A percentile compares a stretch with the other conserved stretches of the same genome.
Conservation (phyloP, 805 yeast genomes). For the Brettanomyces bruxellensis region DNA sequence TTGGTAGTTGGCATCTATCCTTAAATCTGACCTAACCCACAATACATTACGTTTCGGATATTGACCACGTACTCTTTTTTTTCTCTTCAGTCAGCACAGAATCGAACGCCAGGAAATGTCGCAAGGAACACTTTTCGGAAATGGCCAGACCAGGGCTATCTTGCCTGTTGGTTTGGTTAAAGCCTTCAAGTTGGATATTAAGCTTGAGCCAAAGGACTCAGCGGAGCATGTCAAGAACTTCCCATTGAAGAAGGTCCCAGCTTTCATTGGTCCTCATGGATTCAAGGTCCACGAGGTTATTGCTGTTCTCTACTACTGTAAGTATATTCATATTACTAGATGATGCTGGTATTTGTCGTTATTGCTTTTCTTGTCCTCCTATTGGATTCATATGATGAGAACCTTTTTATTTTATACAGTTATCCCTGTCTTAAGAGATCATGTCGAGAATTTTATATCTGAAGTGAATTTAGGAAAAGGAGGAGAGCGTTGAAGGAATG, state of each 20-base stretch:
- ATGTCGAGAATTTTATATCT: constrained; percentile 50
- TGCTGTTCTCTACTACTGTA: constrained; percentile 50
- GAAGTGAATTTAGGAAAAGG: constrained; percentile 34
- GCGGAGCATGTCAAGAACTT: constrained; percentile 39
- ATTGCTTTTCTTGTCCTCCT: too few species aligned
- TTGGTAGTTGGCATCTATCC: background rate
- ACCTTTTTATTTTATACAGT: constrained; percentile 47
- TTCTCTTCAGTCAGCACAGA: background rate
- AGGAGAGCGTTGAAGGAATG: background rate
- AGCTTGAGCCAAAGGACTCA: constrained; percentile 13
- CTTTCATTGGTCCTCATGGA: constrained; percentile 64
- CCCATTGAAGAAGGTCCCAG: constrained; percentile 61
- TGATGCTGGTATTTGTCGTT: background rate
- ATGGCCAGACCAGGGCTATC: constrained; percentile 22
- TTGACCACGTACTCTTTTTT: background rate
- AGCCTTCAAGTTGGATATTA: constrained; percentile 50
- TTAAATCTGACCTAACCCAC: too few species aligned
- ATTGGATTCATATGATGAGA: constrained; percentile 43
- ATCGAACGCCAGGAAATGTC: constrained; percentile 18
- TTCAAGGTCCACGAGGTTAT: constrained; percentile 61
- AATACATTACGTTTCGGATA: background rate
- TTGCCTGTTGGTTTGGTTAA: constrained; percentile 38
- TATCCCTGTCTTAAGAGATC: constrained; percentile 78
- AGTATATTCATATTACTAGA: constrained; percentile 10
- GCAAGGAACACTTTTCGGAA: constrained; percentile 27